Base-by-base conservation (phyloP, 2,329 filamentous ascomycete genomes). In the Fusarium sp. region DNA sequence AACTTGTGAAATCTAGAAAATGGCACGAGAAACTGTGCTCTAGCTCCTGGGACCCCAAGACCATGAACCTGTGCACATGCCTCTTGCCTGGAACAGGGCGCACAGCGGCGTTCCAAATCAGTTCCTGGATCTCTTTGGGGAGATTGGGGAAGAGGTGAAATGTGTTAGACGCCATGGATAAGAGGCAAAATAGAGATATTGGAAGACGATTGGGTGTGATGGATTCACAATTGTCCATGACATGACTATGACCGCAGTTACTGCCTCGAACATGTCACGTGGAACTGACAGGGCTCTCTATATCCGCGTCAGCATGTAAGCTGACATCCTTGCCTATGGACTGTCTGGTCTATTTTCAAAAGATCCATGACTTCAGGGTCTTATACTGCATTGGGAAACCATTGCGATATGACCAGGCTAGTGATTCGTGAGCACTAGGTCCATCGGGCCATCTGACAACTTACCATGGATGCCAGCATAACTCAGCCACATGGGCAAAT, bases 41-140 rank as follows among this genome's bases (percentile, higher is more conserved):
- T 27, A 16, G 45, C 35, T 34, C 5, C n/a, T 59, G 58, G n/a
- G 63, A 59, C 20, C 62, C 59, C 8, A 57, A 48, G 13, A 75
- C 34, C 2, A 48, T 67, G 37, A 75, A 75, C 43, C 66, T 54
- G 32, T 75, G 72, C 4, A 75, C 66, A n/a, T 75, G 66, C 2
- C 69, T 43, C 6, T 30, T 25, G 3, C 67, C 71, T 0, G 41
- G 52, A 0, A 62, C 13, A 0, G 72, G 68, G 9, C 72, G 69
- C 9, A 73, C 48, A 3, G 64, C 73, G 1, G 57, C 63, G 32
- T 75, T 64, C 73, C 69, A 75, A 9, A 75, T 68, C 1, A 68
- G 5, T 1, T 62, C 37, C 14, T 66, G 73, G 5, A 75, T 58
- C 50, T 75, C 73, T 10, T 41, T 63, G 1, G 73, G 69, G 3